Conservation (phyloP, 495 filamentous ascomycete genomes). For the Margaritispora aquatica region DNA sequence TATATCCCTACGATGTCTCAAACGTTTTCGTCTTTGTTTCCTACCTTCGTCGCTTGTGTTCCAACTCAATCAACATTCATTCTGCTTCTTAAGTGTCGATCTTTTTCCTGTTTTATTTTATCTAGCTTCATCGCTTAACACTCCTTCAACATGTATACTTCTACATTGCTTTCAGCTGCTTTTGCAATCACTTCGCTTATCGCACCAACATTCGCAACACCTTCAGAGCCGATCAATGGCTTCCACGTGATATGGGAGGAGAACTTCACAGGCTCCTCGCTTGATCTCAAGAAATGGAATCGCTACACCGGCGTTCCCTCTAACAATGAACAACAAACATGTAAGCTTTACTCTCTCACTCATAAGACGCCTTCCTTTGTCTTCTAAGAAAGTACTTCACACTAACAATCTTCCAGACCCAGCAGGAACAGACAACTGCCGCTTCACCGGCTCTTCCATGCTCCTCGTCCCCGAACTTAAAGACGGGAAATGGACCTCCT, state of each 20-base stretch:
- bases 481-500: constrained; percentile 40
- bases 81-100: too few relatives aligned
- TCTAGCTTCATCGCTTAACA: not conserved
- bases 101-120: not conserved
- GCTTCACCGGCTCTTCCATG: constrained; percentile 35
- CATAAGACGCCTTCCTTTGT: too few relatives aligned
- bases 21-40: not conserved
- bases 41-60: too few relatives aligned
- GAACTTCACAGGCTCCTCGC: not conserved
- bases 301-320: constrained; percentile 1
- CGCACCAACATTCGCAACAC: not conserved
- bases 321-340: constrained; percentile 41
- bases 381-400: too few relatives aligned
- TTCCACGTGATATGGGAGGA: constrained; percentile 13
- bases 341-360: too few relatives aligned
- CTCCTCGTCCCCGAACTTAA: constrained; percentile 36
- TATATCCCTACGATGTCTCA: not conserved
- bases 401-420: constrained; percentile 31
- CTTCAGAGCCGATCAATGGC: not conserved
- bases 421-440: constrained; percentile 27
- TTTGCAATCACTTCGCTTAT: not conserved
- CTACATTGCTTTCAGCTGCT: not conserved
- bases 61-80: too few relatives aligned
- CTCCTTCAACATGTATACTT: constrained; percentile 4
- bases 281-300: constrained; percentile 11